Percentiles rank a stretch among this genome's conserved stretches.
These are phyloP conservation scores for Allomyces macrogynus DNA, from an alignment of 192 early-diverging fungal genomes.

Conservation along the genomic window DNA sequence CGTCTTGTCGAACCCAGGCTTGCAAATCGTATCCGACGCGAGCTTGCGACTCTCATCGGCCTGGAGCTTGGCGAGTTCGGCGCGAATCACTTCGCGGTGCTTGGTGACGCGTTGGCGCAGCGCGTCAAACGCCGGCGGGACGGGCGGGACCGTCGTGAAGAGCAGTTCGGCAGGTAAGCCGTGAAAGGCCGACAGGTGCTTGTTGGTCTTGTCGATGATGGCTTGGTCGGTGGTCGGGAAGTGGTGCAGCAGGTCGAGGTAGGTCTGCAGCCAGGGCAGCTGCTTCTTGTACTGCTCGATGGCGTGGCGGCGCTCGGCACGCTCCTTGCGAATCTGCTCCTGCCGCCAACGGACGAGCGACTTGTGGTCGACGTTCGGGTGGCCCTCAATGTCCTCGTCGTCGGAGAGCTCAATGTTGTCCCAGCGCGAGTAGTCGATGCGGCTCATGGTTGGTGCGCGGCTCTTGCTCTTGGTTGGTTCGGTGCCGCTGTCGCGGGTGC, in stretches of 20 bases:
- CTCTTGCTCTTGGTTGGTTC: too few relatives aligned
- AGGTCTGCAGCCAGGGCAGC: conserved; percentile 9
- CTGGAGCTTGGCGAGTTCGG: conserved; percentile 33
- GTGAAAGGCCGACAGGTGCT: neutral
- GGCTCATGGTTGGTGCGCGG: neutral
- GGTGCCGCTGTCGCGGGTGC: too few relatives aligned
- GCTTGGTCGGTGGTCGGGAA: neutral
- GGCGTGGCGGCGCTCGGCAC: conserved; percentile 51
- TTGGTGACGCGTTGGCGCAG: neutral
- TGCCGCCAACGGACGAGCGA: conserved; percentile 81
- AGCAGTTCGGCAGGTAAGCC: neutral
- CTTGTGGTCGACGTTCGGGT: conserved; percentile 85
- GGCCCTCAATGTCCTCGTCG: conserved; percentile 90
- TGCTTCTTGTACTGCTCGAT: conserved; percentile 26
- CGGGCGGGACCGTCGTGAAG: neutral
- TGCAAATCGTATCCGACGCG: conserved; percentile 44
- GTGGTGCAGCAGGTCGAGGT: neutral
- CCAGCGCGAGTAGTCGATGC: conserved; percentile 82
- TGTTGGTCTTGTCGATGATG: conserved; percentile 2
- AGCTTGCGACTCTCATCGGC: conserved; percentile 44
- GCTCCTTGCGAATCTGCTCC: conserved; percentile 66
- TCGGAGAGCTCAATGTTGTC: conserved; percentile 88
- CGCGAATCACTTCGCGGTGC: neutral
- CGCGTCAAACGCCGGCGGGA: neutral
- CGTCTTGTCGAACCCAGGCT: conserved; percentile 41